Conservation (phyloP, 2,329 filamentous ascomycete genomes). For the Davidsoniella australis region DNA sequence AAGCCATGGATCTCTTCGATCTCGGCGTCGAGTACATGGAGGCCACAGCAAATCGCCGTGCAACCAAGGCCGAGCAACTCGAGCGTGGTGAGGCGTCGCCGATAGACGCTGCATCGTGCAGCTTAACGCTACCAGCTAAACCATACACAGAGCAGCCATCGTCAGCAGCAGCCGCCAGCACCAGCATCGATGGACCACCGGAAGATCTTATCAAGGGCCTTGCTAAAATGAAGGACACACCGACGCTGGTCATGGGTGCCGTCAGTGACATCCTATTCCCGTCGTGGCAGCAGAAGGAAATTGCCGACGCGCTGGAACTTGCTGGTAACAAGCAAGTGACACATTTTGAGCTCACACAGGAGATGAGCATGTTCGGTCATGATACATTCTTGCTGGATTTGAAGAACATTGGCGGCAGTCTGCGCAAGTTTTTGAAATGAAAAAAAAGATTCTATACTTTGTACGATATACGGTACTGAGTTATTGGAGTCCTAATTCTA, state of each 20-base stretch:
- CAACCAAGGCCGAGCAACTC: conserved; percentile 41
- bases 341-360: conserved; percentile 83
- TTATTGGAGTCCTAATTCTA: not conserved
- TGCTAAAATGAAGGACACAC: conserved; percentile 52
- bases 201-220: conserved; percentile 67
- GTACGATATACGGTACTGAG: not conserved
- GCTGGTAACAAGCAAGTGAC: conserved; percentile 67
- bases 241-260: conserved; percentile 80
- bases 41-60: conserved; percentile 43
- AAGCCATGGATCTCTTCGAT: conserved; percentile 98
- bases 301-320: conserved; percentile 64
- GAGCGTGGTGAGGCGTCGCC: conserved; percentile 35
- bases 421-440: conserved; percentile 60
- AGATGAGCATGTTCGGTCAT: conserved; percentile 87
- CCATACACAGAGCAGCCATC: conserved; percentile 73
- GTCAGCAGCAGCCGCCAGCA: conserved; percentile 21
- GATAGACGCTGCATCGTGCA: conserved; percentile 36
- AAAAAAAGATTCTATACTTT: not conserved
- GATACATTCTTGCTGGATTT: conserved; percentile 91
- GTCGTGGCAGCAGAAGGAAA: conserved; percentile 92
- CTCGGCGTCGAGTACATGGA: conserved; percentile 56
- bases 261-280: conserved; percentile 94
- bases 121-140: conserved; percentile 60
- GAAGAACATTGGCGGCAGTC: conserved; percentile 72
- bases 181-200: conserved; percentile 36